Base-by-base conservation (phyloP, 2,329 filamentous ascomycete genomes). In the Fusarium abutilonis region DNA sequence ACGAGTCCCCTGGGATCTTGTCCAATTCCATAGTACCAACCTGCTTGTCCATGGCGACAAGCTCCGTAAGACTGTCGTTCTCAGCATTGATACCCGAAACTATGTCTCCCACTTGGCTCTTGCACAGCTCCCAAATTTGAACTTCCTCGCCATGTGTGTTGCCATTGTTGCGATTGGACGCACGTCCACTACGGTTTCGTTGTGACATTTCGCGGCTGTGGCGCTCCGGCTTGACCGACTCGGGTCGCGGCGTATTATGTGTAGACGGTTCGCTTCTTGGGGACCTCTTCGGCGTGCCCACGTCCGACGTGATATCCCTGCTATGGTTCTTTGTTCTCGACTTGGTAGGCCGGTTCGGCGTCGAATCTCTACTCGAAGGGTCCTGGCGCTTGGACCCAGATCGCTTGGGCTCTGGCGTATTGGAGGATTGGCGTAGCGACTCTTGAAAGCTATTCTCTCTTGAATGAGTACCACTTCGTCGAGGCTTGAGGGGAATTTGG, bases 101-200 rank as follows among this genome's bases (percentile, higher is more conserved):
- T 26, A 79, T 74, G 15, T 80, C 78, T 32, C 70, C 67, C 28
- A 80, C 68, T 42, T 78, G 75, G 4, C 66, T 68, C 56, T 79
- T 79, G 66, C 73, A 76, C 2, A 69, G 64, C 31, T 80, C 77
- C 79, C 79, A 81, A 6, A 80, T 74, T 42, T 77, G 73, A 9
- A 74, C 76, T 64, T 81, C 79, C 60, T 81, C 79, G 26, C 79
- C 79, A 29, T 78, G 76, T 8, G 73, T 66, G 58, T 76, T 74
- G 23, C 77, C 77, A 43, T 78, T 79, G 70, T 78, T 80, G 38
- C 78, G 76, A 69, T 77, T 78, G 36, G 76, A 78, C 35, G 77
- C 78, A 60, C 78, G 78, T 47, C 77, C 77, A 66, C 77, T 79
- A 51, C 79, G 77, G 58, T 78, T 79, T 58, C 78, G 74, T 68